These are phyloP conservation scores for Lobosporangium transversale DNA, from an alignment of 192 early-diverging fungal species.

Conservation along the genomic window DNA sequence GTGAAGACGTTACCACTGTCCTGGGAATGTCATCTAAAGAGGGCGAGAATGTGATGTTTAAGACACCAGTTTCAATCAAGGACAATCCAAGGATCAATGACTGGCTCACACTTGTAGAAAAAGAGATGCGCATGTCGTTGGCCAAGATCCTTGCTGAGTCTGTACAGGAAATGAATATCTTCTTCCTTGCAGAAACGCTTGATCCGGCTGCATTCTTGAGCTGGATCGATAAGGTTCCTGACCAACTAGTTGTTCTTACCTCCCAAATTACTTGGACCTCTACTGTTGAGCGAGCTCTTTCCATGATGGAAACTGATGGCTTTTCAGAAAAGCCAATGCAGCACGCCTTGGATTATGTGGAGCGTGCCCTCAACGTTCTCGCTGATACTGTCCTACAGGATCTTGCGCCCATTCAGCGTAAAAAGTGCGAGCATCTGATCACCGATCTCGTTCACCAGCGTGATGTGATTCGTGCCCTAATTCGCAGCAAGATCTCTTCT, in stretches of 20 bases:
- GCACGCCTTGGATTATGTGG: constrained; percentile 66
- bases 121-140: constrained; percentile 92
- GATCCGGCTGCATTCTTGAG: constrained; percentile 67
- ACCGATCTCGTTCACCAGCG: constrained; percentile 99
- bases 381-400: constrained; percentile 95
- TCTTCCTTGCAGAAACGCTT: constrained; percentile 66
- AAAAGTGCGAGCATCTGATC: constrained; percentile 98
- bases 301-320: constrained; percentile 52
- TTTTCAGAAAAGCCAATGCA: constrained; percentile 61
- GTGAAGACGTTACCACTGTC: constrained; percentile 80
- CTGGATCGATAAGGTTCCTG: constrained; percentile 92
- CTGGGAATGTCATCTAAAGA: constrained; percentile 91
- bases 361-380: constrained; percentile 82
- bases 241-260: constrained; percentile 92
- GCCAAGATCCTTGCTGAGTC: constrained; percentile 80
- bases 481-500: constrained; percentile 57
- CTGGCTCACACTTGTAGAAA: constrained; percentile 94
- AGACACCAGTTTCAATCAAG: constrained; percentile 78
- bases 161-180: constrained; percentile 70
- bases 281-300: constrained; percentile 82
- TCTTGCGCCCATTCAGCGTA: constrained; percentile 80
- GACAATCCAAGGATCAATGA: constrained; percentile 95
- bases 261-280: constrained; percentile 93
- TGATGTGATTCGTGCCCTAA: constrained; percentile 84
- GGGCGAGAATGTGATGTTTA: constrained; percentile 89